Evolutionary conservation across 31 red algal species (phyloP).

Genomic region (Porphyra umbilicalis): DNA sequence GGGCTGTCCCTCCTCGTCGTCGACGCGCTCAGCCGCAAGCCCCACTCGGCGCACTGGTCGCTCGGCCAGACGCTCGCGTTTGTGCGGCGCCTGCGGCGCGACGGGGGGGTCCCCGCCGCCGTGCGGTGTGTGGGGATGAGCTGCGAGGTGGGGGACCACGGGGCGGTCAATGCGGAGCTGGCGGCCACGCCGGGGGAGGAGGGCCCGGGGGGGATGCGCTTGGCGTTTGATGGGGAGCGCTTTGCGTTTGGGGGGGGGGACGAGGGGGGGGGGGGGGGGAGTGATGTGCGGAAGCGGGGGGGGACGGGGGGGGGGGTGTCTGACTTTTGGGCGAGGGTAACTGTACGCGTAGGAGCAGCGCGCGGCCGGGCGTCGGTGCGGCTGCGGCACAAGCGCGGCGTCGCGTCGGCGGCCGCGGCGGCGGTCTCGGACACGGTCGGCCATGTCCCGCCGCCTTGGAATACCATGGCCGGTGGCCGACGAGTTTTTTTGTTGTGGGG

Average conservation of each 20-base stretch:
- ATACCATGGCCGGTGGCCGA: no score
- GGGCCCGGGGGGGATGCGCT: constrained; percentile 28
- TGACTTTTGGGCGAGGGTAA: no score
- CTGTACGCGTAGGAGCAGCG: no score
- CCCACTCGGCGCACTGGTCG: constrained; percentile 22
- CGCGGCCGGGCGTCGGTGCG: no score
- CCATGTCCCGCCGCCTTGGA: no score
- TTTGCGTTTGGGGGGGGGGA: constrained; percentile 5
- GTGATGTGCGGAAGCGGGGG: no score
- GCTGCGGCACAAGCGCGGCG: no score
- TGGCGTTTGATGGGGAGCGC: constrained; percentile 55
- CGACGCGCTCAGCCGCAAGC: constrained; percentile 16
- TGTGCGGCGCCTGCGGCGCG: constrained; percentile 22
- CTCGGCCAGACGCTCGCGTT: constrained; percentile 14
- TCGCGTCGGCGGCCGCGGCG: no score
- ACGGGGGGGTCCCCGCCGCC: constrained; percentile 13
- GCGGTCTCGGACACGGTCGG: no score
- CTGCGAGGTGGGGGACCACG: constrained; percentile 57
- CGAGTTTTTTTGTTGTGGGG: no score
- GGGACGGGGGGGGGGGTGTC: no score
- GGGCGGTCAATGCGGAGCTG: constrained; percentile 34
- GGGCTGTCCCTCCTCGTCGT: constrained; percentile 40
- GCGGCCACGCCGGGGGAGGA: constrained; percentile 5
- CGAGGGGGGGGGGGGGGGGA: background rate
- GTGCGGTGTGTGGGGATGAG: constrained; percentile 47